phyloP scores from a whole-genome alignment of 129 eudicot species.

The Artemisia tridentata region DNA sequence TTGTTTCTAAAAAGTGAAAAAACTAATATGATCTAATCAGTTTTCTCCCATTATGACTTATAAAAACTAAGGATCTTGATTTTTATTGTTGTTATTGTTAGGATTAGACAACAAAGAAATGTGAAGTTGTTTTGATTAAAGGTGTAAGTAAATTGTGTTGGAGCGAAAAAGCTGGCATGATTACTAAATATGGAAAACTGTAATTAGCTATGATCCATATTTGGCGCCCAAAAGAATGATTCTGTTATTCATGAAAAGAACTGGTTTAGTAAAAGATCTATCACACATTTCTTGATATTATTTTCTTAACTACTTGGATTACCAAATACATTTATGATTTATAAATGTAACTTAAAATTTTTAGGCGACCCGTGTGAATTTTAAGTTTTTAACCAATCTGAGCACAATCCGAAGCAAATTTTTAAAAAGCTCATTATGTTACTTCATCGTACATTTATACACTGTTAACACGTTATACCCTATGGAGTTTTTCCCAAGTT shows the following conservation, averaged over 20 bases:
- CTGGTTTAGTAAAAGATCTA: conserved; percentile 2
- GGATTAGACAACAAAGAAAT: conserved; percentile 1
- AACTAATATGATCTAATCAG: conserved; percentile 21
- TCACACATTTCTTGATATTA: neutral
- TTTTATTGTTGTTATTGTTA: conserved; percentile 10
- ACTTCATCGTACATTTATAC: too few relatives aligned
- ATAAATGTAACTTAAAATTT: neutral
- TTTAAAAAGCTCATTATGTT: too few relatives aligned
- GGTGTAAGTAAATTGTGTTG: conserved; percentile 27
- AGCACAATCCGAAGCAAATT: too few relatives aligned
- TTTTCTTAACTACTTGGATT: neutral
- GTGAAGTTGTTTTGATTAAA: neutral
- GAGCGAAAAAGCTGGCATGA: conserved; percentile 26
- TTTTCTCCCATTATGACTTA: conserved; percentile 9
- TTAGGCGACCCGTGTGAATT: too few relatives aligned
- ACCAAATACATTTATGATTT: neutral
- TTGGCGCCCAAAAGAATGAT: conserved; percentile 22
- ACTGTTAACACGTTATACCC: too few relatives aligned
- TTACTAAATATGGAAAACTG: conserved; percentile 13
- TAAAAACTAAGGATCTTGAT: neutral
- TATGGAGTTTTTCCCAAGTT: too few relatives aligned
- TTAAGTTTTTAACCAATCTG: too few relatives aligned
- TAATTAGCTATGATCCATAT: conserved; percentile 27
- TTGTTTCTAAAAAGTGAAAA: conserved; percentile 2
- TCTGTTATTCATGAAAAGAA: conserved; percentile 22